phyloP scores from a whole-genome alignment of 768 basidiomycete genomes.

The Dentipellis sp. region DNA sequence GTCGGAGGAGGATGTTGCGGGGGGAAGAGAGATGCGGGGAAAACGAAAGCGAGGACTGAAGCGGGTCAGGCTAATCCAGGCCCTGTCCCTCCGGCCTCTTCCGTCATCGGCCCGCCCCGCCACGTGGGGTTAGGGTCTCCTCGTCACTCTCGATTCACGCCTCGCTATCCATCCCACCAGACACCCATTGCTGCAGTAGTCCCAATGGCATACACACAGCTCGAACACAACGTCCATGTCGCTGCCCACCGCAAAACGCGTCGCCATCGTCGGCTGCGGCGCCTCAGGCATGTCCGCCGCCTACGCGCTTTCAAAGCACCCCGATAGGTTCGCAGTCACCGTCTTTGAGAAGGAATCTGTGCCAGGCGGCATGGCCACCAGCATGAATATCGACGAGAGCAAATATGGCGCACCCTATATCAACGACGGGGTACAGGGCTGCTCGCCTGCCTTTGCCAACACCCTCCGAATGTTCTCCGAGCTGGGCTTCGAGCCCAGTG shows the following conservation, averaged over 20 bases:
- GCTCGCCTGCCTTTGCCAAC: slow-evolving; percentile 27
- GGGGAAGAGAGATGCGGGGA: too few relatives aligned
- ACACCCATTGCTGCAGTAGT: too few relatives aligned
- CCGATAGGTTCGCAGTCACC: slow-evolving; percentile 22
- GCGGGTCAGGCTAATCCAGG: too few relatives aligned
- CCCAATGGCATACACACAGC: too few relatives aligned
- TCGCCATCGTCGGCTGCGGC: slow-evolving; percentile 7
- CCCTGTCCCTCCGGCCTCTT: too few relatives aligned
- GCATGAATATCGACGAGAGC: slow-evolving; percentile 21
- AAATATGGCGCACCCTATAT: slow-evolving; percentile 26
- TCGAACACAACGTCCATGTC: not conserved
- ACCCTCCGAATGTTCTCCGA: slow-evolving; percentile 26
- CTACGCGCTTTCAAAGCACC: slow-evolving; percentile 24
- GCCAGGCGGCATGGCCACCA: slow-evolving; percentile 26
- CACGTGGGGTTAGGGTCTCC: too few relatives aligned
- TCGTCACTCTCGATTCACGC: too few relatives aligned
- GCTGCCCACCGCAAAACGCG: not conserved
- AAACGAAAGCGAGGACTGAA: too few relatives aligned
- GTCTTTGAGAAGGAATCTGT: slow-evolving; percentile 23
- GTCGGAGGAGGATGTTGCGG: not conserved
- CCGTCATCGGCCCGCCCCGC: too few relatives aligned
- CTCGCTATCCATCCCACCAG: too few relatives aligned
- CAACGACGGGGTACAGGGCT: slow-evolving; percentile 29
- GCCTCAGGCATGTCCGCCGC: slow-evolving; percentile 25
- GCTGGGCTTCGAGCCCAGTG: slow-evolving; percentile 23